phyloP scores from a whole-genome alignment of 441 rosid species.

The Metrosideros polymorpha region DNA sequence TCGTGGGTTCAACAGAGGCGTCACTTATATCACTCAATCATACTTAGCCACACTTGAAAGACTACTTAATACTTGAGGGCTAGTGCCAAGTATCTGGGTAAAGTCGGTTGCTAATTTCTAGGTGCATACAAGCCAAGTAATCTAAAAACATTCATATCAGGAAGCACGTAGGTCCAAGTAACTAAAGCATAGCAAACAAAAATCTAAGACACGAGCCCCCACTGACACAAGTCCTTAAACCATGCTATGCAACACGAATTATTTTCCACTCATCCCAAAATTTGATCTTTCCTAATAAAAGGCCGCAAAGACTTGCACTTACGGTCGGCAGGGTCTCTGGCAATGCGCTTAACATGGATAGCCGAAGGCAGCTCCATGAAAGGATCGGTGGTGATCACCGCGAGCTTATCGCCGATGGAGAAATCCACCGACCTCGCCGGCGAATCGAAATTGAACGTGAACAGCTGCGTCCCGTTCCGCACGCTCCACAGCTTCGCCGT shows the following conservation, averaged over 20 bases:
- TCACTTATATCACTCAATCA: background rate
- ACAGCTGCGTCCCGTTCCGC: slow-evolving; percentile 51
- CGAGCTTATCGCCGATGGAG: slow-evolving; percentile 72
- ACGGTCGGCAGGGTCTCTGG: slow-evolving; percentile 62
- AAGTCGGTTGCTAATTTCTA: background rate
- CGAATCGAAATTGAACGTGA: slow-evolving; percentile 58
- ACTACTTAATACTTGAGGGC: background rate
- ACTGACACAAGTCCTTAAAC: background rate
- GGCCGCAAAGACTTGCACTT: slow-evolving; percentile 5
- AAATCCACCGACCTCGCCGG: slow-evolving; percentile 89
- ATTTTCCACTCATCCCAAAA: background rate
- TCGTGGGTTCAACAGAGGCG: background rate
- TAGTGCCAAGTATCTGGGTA: background rate
- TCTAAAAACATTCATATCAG: background rate
- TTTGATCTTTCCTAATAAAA: background rate
- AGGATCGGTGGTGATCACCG: slow-evolving; percentile 82
- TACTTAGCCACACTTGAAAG: background rate
- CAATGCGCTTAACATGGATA: slow-evolving; percentile 75
- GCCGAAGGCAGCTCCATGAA: slow-evolving; percentile 80
- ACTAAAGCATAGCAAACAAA: background rate
- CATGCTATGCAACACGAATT: background rate
- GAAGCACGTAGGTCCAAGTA: background rate
- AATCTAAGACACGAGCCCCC: background rate
- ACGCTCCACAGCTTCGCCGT: slow-evolving; percentile 85
- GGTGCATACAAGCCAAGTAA: background rate